Evolutionary conservation across 2,329 filamentous ascomycete genomes (phyloP), one percentile per base, ranked within the genome.

Genomic region (Claviceps humidiphila): DNA sequence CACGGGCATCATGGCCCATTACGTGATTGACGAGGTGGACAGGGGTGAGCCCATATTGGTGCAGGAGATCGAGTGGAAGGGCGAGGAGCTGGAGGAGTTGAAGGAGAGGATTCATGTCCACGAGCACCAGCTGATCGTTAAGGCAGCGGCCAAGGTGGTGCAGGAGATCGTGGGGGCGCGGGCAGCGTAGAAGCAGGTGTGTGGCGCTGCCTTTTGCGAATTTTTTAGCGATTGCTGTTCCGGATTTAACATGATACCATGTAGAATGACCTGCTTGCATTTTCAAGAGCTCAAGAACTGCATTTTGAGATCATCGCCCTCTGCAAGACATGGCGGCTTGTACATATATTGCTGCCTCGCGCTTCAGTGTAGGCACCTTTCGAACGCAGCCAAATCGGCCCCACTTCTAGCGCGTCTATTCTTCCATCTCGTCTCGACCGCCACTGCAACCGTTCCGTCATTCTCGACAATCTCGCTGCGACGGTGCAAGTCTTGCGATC

Each of bases 1-100:
- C 57, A 94, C 89, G 0, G 89, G 90, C 0, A 83, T 94, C 51
- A 95, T 95, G 90, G 81, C 89, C 16, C 89, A 95, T 69, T 84
- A 90, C 67, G 89, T 95, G 47, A 82, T 87, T 56, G 73, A 71
- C 8, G 81, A 91, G 65, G 88, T 95, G 51, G 89, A 95, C 70
- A 78, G 84, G 61, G 89, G 89, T 2, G 73, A 78, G 57, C 83
- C 87, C 9, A 84, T 95, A 59, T 62, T 58, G 40, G 52, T 53
- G 17, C 43, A 57, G 9, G 55, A 60, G 52, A 54, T 95, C 24
- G 74, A 80, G 52, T 81, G 77, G 58, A 73, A 78, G 47, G 81
- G 80, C 39, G 82, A 88, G 61, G 74, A 73, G 24, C 61, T 91
- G 52, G 76, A 81, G 38, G 75, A 77, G 49, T 73, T 95, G 30